Evolutionary conservation across 768 basidiomycete species (phyloP), one percentile per base, ranked within the genome.

Genomic region (Termitomyces sp.): DNA sequence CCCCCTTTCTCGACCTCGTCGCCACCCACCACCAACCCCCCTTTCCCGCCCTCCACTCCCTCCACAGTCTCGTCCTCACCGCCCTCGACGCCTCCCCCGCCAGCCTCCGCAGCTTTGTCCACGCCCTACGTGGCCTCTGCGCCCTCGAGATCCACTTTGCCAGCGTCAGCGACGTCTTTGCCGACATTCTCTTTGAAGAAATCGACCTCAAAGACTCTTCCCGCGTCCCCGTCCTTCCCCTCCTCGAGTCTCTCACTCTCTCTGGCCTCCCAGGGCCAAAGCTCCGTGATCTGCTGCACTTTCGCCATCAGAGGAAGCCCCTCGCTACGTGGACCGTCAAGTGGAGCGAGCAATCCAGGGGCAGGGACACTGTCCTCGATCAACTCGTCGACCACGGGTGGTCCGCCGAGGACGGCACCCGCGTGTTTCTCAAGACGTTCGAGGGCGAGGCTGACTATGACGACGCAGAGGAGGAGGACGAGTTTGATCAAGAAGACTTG

Each of bases 101-200:
- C 12, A 71, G 65, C 51, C 76, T 75, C 70, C 65, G 62, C 8
- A 61, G 63, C 3, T 65, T 82, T 14, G 61, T 82, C 22, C 65
- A 64, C 41, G 67, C 71, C 12, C 56, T 78, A 37, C 62, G 58
- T 4, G 69, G 65, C 22, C 66, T 81, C 18, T 68, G 69, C 47
- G 59, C 65, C 13, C 69, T 82, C 29, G 78, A 80, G 58, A 72
- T 77, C 46, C 76, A 79, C 61, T 79, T 80, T 58, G 59, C 64
- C 32, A 68, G 69, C 51, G 68, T 78, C 1, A 63, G 68, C 13
- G 58, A 65, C 1, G 61, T 53, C 26, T 70, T 76, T 36, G 71
- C 69, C 64, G 63, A 65, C n/a, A 67, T 76, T 8, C 69, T 79
- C 39, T 64, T 71, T 24, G 67, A 73, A 51, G 63, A 54, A n/a